A percentile compares a stretch with the other conserved stretches of the same genome.
These are phyloP conservation scores for Botrytis cinerea DNA, from an alignment of 2,329 filamentous ascomycete genomes.

Conservation along the genomic window DNA sequence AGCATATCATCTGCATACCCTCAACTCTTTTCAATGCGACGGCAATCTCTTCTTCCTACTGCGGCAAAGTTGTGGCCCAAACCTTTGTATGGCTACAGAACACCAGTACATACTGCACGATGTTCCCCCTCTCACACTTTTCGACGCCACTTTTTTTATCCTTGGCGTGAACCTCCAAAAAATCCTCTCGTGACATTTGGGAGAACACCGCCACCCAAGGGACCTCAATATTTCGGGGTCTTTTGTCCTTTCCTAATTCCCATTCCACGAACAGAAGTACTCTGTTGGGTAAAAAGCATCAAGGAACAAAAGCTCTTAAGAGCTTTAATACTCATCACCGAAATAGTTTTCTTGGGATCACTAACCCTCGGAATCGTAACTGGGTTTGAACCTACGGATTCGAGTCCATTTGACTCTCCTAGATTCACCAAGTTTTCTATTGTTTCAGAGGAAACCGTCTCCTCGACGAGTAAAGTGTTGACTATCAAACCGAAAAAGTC, in stretches of 20 bases:
- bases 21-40: background rate
- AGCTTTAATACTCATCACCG: background rate
- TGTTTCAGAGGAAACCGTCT: conserved; percentile 60
- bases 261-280: conserved; percentile 2
- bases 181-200: background rate
- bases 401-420: conserved; percentile 53
- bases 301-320: background rate
- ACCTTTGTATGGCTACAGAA: background rate
- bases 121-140: background rate
- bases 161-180: background rate
- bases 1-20: background rate
- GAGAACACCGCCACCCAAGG: background rate
- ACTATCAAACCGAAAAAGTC: conserved; percentile 53
- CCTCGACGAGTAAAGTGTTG: conserved; percentile 68
- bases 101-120: background rate
- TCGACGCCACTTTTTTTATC: background rate
- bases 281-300: background rate
- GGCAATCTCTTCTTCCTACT: background rate
- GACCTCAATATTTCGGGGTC: background rate
- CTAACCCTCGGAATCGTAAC: background rate
- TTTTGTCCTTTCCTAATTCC: background rate
- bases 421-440: conserved; percentile 69
- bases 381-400: background rate
- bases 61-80: background rate
- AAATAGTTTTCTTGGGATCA: background rate